Conservation (phyloP, 164 flowering plant species). For the Kalanchoe fedtschenkoi region DNA sequence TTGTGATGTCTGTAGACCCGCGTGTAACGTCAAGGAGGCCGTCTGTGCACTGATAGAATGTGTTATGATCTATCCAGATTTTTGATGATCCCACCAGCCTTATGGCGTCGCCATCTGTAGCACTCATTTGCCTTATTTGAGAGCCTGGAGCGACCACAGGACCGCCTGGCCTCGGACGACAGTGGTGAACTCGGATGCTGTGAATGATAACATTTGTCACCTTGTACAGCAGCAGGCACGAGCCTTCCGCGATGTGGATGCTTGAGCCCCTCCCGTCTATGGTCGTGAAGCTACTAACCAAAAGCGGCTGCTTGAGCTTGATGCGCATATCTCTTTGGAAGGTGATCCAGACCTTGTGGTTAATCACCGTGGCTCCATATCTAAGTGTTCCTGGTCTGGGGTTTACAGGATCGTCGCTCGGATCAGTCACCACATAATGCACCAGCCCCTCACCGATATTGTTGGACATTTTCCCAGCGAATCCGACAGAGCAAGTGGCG, state of each 20-base stretch:
- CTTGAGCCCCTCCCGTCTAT: conserved; percentile 45
- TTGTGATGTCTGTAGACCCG: conserved; percentile 46
- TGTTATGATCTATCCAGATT: conserved; percentile 54
- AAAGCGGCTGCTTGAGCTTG: conserved; percentile 30
- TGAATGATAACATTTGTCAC: conserved; percentile 54
- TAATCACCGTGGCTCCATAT: conserved; percentile 27
- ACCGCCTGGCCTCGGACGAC: conserved; percentile 29
- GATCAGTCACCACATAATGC: no score
- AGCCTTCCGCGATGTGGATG: no score
- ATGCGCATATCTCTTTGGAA: no score
- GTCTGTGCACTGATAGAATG: conserved; percentile 28
- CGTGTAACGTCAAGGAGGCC: conserved; percentile 50
- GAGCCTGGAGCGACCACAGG: conserved; percentile 26
- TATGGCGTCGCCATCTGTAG: no score
- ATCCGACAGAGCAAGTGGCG: conserved; percentile 46
- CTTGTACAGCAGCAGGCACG: conserved; percentile 25
- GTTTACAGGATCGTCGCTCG: no score
- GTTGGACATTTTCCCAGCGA: conserved; percentile 24
- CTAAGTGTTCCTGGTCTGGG: no score
- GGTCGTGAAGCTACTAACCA: no score
- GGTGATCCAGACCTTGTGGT: conserved; percentile 46
- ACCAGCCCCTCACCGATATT: conserved; percentile 39
- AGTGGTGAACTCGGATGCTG: no score
- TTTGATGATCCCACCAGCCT: no score
- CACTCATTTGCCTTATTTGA: conserved; percentile 24